phyloP scores from a whole-genome alignment of 495 filamentous ascomycete species.

The Lepraria neglecta region DNA sequence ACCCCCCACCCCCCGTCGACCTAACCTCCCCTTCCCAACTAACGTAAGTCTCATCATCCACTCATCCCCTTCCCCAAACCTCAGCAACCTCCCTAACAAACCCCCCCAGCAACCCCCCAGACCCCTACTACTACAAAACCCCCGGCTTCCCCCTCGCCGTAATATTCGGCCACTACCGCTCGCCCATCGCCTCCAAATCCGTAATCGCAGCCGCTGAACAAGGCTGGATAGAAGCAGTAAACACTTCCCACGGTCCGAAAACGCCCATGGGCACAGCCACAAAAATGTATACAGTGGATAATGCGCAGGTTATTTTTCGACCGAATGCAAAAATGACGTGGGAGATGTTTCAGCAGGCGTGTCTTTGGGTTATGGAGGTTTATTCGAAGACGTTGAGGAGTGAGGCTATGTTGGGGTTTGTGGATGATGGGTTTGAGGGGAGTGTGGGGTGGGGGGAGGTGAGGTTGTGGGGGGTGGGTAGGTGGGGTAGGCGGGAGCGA shows the following conservation, averaged over 20 bases:
- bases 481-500: too few relatives aligned
- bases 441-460: not conserved
- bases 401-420: not conserved
- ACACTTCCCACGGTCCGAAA: not conserved
- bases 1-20: too few relatives aligned
- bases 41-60: too few relatives aligned
- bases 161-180: not conserved
- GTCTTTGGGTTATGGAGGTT: not conserved
- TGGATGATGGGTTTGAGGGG: not conserved
- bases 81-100: not conserved
- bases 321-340: not conserved
- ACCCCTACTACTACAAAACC: not conserved
- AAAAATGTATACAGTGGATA: not conserved
- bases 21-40: not conserved
- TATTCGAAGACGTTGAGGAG: not conserved
- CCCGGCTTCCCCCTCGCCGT: not conserved
- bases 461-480: not conserved
- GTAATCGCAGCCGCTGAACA: not conserved
- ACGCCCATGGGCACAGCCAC: constrained; percentile 1
- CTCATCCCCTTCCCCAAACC: not conserved
- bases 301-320: not conserved
- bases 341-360: not conserved
- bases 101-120: not conserved
- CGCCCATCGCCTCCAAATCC: not conserved
- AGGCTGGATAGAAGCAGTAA: not conserved